Conservation (phyloP, 441 rosid species). For the Capsella rubella region DNA sequence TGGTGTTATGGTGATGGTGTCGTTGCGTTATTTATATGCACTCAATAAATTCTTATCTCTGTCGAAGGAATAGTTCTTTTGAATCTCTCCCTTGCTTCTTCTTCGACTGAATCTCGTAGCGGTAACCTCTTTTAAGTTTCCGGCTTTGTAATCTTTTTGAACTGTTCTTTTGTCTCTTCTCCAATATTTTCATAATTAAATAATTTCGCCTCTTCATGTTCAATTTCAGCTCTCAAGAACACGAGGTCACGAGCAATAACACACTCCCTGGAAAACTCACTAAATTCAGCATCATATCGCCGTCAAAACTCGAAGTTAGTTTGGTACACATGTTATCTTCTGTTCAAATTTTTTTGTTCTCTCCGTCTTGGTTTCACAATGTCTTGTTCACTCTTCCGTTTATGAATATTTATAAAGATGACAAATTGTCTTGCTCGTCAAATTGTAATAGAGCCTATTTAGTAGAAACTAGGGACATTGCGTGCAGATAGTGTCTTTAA, state of each 20-base stretch:
- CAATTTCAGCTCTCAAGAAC: conserved; percentile 26
- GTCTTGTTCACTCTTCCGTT: not conserved
- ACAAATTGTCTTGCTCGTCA: not conserved
- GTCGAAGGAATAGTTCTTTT: not conserved
- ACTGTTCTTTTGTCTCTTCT: conserved; percentile 15
- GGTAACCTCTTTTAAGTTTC: conserved; percentile 23
- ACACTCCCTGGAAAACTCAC: not conserved
- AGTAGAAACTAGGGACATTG: not conserved
- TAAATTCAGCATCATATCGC: not conserved
- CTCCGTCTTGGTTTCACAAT: conserved; percentile 3
- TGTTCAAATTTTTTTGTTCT: conserved; percentile 11
- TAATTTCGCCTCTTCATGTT: conserved; percentile 1
- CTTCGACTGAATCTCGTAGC: conserved; percentile 18
- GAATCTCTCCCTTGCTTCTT: not conserved
- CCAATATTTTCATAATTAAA: conserved; percentile 13
- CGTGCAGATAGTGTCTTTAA: not conserved
- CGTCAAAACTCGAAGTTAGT: not conserved
- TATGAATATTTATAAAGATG: not conserved
- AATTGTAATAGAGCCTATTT: not conserved
- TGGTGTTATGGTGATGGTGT: not conserved
- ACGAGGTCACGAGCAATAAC: too few species aligned
- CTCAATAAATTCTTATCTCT: not conserved
- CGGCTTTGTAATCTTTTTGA: not conserved
- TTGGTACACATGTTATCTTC: not conserved
- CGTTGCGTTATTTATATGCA: too few species aligned